Percentiles rank a stretch among this genome's conserved stretches.
phyloP scores from a whole-genome alignment of 179 eudicot genomes.

The Patellifolia procumbens region DNA sequence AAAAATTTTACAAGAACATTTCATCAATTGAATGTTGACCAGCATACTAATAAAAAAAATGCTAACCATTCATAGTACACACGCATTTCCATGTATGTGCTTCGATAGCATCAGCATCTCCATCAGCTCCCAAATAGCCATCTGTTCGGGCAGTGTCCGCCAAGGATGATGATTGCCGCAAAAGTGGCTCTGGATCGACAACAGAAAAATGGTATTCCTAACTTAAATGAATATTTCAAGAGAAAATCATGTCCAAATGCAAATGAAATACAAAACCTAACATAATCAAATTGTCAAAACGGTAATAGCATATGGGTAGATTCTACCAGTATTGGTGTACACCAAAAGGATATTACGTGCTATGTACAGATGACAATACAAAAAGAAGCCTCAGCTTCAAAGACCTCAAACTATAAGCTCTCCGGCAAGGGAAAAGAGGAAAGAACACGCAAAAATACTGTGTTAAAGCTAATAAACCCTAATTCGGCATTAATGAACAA shows the following conservation, averaged over 20 bases:
- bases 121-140: slow-evolving; percentile 59
- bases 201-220: slow-evolving; percentile 2
- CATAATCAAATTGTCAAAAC: background rate
- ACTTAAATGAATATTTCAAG: background rate
- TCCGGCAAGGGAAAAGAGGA: background rate
- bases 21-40: background rate
- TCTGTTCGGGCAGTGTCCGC: slow-evolving; percentile 38
- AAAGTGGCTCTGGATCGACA: slow-evolving; percentile 74
- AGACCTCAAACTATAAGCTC: no score
- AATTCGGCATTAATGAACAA: background rate
- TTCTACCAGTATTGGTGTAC: background rate
- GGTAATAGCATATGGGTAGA: background rate
- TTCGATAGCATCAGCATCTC: slow-evolving; percentile 80
- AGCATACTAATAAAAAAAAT: background rate
- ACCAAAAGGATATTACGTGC: background rate
- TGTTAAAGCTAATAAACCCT: background rate
- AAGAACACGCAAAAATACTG: no score
- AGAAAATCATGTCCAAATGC: background rate
- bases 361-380: background rate
- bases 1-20: background rate
- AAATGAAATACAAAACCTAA: background rate
- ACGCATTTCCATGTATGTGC: slow-evolving; percentile 92
- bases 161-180: slow-evolving; percentile 65
- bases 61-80: slow-evolving; percentile 71
- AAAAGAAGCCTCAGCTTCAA: background rate